Evolutionary conservation across 73 alveolate species (phyloP).

Genomic region (Paramecium tetraurelia): DNA sequence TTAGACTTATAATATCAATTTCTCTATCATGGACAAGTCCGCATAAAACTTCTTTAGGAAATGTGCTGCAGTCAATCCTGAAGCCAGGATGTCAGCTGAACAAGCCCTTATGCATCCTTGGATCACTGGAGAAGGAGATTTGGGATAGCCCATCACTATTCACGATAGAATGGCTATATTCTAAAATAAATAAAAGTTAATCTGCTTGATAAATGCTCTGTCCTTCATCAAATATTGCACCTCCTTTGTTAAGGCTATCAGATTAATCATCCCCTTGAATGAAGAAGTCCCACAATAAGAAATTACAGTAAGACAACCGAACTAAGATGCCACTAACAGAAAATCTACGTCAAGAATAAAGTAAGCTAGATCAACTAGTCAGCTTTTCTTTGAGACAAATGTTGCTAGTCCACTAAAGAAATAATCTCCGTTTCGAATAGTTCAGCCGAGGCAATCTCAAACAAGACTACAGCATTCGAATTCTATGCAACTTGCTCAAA

Average conservation of each 20-base stretch:
- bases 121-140: slow-evolving; percentile 30
- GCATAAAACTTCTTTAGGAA: slow-evolving; percentile 27
- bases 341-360: not conserved
- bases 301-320: not conserved
- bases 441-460: not conserved
- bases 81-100: slow-evolving; percentile 24
- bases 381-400: not conserved
- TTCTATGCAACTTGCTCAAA: not conserved
- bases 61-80: slow-evolving; percentile 27
- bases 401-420: slow-evolving; percentile 14
- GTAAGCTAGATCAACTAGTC: slow-evolving; percentile 42
- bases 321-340: not conserved
- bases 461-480: not conserved
- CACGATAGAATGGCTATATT: slow-evolving; percentile 19
- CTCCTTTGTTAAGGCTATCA: not conserved
- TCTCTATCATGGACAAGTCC: not conserved
- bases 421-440: not conserved
- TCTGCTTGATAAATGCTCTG: not conserved
- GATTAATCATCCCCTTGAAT: not conserved
- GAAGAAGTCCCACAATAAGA: not conserved
- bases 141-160: slow-evolving; percentile 6
- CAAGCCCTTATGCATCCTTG: not conserved
- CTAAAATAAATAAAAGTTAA: not conserved
- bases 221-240: not conserved
- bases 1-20: not conserved